phyloP scores from a whole-genome alignment of 805 yeast genomes.

The Priceomyces melissophilus region DNA sequence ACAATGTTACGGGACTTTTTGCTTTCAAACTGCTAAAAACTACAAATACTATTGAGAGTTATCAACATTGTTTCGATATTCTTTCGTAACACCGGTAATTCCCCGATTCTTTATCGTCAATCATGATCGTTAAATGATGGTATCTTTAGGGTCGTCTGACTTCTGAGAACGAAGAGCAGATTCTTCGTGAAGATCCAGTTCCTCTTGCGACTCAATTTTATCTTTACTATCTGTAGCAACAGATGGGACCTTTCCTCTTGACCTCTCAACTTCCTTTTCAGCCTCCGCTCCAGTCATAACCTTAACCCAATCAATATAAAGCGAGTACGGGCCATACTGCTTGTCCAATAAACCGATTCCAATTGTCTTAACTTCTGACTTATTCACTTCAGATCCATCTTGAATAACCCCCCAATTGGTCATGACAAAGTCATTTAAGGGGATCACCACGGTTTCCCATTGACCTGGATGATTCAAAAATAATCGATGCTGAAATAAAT shows the following conservation, averaged over 20 bases:
- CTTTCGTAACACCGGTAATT: no score
- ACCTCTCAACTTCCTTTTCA: constrained; percentile 34
- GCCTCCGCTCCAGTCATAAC: constrained; percentile 59
- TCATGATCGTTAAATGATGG: constrained; percentile 23
- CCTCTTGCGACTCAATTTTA: not conserved
- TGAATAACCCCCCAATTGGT: constrained; percentile 74
- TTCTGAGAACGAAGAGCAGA: constrained; percentile 26
- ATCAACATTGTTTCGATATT: no score
- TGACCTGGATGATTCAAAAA: constrained; percentile 67
- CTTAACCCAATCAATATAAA: constrained; percentile 70
- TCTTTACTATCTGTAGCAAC: constrained; percentile 5
- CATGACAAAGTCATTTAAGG: constrained; percentile 73
- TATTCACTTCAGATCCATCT: constrained; percentile 54
- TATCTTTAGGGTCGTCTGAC: constrained; percentile 31
- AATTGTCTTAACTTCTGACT: constrained; percentile 61
- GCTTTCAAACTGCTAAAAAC: no score
- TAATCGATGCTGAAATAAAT: constrained; percentile 77
- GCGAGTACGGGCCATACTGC: constrained; percentile 69
- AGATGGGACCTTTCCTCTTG: constrained; percentile 17
- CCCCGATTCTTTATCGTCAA: no score
- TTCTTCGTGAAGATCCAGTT: no score
- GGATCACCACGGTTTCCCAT: constrained; percentile 83
- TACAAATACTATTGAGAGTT: no score
- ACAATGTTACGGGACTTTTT: no score
- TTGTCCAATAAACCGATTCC: constrained; percentile 79